A percentile compares a stretch with the other conserved stretches of the same genome.
phyloP scores from a whole-genome alignment of 805 yeast genomes.

The Candida broadrunensis region DNA sequence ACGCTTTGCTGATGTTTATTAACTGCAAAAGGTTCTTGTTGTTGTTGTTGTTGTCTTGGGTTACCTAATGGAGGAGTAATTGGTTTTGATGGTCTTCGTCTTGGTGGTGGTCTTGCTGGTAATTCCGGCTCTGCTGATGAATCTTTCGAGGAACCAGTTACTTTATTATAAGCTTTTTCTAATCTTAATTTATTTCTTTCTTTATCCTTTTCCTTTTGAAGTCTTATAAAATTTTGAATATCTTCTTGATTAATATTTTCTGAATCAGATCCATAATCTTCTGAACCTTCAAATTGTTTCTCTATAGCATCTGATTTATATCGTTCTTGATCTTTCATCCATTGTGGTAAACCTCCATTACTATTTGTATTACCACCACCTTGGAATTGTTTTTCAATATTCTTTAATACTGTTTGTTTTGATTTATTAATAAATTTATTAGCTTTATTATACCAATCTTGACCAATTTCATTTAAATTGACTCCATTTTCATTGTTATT shows the following conservation, averaged over 20 bases:
- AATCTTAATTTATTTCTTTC: constrained; percentile 27
- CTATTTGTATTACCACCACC: constrained; percentile 17
- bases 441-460: constrained; percentile 58
- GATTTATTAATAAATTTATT: constrained; percentile 57
- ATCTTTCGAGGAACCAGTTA: not conserved
- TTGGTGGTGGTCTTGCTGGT: not conserved
- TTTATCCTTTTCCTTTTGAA: constrained; percentile 34
- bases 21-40: constrained; percentile 5
- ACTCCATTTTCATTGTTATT: constrained; percentile 12
- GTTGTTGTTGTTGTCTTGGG: not conserved
- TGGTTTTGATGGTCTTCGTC: not conserved
- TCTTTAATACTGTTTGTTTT: constrained; percentile 56
- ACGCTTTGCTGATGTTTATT: not conserved
- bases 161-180: constrained; percentile 10
- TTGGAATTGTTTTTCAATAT: constrained; percentile 48
- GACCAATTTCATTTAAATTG: constrained; percentile 51
- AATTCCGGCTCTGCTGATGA: not conserved
- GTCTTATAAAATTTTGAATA: constrained; percentile 35
- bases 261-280: constrained; percentile 47
- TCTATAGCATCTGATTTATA: constrained; percentile 43
- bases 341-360: constrained; percentile 51
- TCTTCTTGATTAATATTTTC: constrained; percentile 45
- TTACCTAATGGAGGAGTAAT: not conserved
- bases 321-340: constrained; percentile 65
- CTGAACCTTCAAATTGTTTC: constrained; percentile 23